A percentile compares a stretch with the other conserved stretches of the same genome.
phyloP scores from a whole-genome alignment of 306 rosid species.

The Cercis canadensis region DNA sequence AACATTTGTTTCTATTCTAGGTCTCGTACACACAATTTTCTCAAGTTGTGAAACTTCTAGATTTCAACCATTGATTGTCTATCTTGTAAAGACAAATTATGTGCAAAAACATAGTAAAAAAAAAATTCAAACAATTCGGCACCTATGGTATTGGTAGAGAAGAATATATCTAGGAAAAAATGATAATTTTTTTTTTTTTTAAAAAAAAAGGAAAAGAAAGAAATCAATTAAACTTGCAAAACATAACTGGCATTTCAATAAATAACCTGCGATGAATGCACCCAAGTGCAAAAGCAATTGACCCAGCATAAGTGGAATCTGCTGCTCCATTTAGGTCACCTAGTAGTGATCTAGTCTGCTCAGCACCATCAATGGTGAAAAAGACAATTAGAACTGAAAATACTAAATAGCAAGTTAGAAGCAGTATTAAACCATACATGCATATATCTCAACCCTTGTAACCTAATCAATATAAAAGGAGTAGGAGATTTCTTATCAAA shows the following conservation, averaged over 20 bases:
- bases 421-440: neutral
- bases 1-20: no score
- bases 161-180: constrained; percentile 9
- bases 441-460: neutral
- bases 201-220: neutral
- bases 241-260: constrained; percentile 22
- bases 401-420: constrained; percentile 7
- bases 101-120: no score
- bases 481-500: constrained; percentile 24
- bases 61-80: no score
- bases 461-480: neutral
- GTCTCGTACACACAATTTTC: no score
- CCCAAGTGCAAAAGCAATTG: constrained; percentile 92
- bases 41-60: no score
- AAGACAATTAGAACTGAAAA: constrained; percentile 27
- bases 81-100: no score
- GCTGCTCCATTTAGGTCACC: constrained; percentile 79
- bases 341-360: constrained; percentile 84
- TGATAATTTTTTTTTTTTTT: no score
- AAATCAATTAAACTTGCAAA: constrained; percentile 32
- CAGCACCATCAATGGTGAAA: constrained; percentile 40
- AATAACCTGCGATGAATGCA: constrained; percentile 94
- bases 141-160: neutral
- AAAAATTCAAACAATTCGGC: no score
- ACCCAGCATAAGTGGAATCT: constrained; percentile 79